Conservation (phyloP, 2,329 filamentous ascomycete genomes). For the Aspergillus hiratsukae region DNA sequence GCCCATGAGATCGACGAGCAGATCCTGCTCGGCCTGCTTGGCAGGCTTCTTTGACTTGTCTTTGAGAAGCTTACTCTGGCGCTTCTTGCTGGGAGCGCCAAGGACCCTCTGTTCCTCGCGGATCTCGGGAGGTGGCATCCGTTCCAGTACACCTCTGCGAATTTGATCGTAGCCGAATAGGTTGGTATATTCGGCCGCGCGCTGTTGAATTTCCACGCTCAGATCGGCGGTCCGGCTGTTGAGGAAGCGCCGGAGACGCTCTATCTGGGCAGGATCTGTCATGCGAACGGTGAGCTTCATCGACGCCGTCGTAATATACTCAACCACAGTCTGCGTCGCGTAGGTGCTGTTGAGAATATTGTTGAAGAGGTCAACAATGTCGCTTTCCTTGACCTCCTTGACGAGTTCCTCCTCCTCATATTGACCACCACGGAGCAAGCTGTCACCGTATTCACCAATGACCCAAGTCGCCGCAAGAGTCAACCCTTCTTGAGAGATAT, state of each 20-base stretch:
- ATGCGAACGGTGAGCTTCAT: conserved; percentile 93
- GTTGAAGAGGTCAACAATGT: conserved; percentile 88
- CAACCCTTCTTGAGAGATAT: conserved; percentile 94
- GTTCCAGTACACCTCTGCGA: conserved; percentile 83
- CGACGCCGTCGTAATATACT: conserved; percentile 92
- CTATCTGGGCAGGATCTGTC: conserved; percentile 76
- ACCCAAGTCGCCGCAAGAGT: conserved; percentile 94
- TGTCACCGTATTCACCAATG: conserved; percentile 93
- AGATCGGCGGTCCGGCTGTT: conserved; percentile 76
- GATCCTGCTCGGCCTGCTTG: conserved; percentile 85
- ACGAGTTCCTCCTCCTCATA: conserved; percentile 94
- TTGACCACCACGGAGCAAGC: conserved; percentile 79
- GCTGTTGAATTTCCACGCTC: conserved; percentile 92
- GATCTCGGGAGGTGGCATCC: conserved; percentile 97
- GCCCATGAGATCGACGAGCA: conserved; percentile 89
- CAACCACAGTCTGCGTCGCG: conserved; percentile 80
- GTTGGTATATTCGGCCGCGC: conserved; percentile 91
- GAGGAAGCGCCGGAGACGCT: conserved; percentile 75
- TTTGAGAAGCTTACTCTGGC: conserved; percentile 58
- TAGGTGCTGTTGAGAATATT: conserved; percentile 94
- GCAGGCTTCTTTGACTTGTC: conserved; percentile 69
- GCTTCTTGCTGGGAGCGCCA: conserved; percentile 69
- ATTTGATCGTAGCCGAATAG: conserved; percentile 89
- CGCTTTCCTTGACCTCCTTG: conserved; percentile 74
- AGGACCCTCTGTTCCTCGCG: conserved; percentile 90